Conservation (phyloP, 257 asterid species). For the Datura wrightii region DNA sequence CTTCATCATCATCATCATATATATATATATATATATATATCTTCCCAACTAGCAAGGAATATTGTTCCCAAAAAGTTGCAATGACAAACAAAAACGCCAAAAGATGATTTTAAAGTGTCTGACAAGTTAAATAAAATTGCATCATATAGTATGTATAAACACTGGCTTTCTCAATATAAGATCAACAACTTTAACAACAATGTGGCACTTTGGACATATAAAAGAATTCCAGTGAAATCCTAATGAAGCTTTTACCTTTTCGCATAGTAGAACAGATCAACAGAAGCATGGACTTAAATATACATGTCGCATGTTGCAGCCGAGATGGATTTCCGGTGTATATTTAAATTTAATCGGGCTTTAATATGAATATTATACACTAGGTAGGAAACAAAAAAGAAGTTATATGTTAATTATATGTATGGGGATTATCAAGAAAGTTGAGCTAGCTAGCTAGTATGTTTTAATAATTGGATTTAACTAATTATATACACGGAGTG, state of each 20-base stretch:
- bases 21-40: too few species aligned
- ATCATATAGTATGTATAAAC: background rate
- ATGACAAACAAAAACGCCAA: conserved; percentile 6
- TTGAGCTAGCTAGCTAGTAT: background rate
- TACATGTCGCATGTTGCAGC: background rate
- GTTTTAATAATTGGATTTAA: too few species aligned
- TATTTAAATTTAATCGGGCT: too few species aligned
- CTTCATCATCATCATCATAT: background rate
- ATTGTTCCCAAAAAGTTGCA: background rate
- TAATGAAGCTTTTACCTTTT: background rate
- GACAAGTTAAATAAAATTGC: conserved; percentile 14
- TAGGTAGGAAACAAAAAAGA: background rate
- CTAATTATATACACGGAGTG: too few species aligned
- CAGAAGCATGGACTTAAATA: background rate
- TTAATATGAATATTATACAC: background rate
- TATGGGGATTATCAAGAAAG: background rate
- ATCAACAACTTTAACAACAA: conserved; percentile 36
- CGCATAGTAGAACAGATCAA: background rate
- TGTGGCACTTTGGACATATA: conserved; percentile 37
- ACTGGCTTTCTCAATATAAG: conserved; percentile 12
- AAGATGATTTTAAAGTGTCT: conserved; percentile 4
- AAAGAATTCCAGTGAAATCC: conserved; percentile 7
- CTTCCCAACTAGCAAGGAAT: conserved; percentile 25
- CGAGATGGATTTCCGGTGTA: background rate
- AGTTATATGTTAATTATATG: background rate